Base-by-base conservation (phyloP, 2,329 filamentous ascomycete genomes). In the Aspergillus costaricaensis region DNA sequence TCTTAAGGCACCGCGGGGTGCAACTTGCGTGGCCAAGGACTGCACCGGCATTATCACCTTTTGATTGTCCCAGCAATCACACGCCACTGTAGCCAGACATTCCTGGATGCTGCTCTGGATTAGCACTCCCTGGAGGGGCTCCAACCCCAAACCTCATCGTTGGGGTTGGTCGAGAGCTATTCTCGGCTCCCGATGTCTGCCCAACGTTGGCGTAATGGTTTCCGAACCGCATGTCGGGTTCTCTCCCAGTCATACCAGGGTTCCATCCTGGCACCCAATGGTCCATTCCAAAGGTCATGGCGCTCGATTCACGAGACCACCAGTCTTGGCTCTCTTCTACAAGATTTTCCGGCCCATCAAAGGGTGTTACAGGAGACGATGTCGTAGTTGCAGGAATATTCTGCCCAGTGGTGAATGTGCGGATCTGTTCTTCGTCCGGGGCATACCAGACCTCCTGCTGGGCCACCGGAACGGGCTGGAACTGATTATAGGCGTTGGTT, bases 291-390 rank as follows among this genome's bases (percentile, higher is more conserved):
- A 83, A 72, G 0, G 84, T 86, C 4, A 89, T 74, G 53, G 84
- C 83, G 17, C 79, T 82, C 67, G 89, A 86, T 67, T 90, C 87
- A 38, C 82, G 78, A 57, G 87, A 80, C 80, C 86, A 88, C 85
- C 84, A 87, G 66, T 89, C 84, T 62, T 88, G 85, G 51, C 83
- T 85, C 53, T 89, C 86, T 49, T 85, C 81, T 3, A 89, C 80
- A 5, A 89, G 73, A 48, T 84, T 83, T 38, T 88, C 85, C 1
- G 87, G 79, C 8, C 82, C 83, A 23, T 85, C 85, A 62, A 88
- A 88, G 55, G 86, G 77, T 10, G 82, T 80, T 9, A 79, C 80
- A 0, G 81, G 77, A 23, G 76, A 76, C 7, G 76, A 69, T 9
- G 82, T 82, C 5, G 77, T 80, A 4, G 76, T 73, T 17, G 73